Evolutionary conservation across 768 basidiomycete species (phyloP), one percentile per base, ranked within the genome.

Genomic region (Naganishia vaughanmartiniae): DNA sequence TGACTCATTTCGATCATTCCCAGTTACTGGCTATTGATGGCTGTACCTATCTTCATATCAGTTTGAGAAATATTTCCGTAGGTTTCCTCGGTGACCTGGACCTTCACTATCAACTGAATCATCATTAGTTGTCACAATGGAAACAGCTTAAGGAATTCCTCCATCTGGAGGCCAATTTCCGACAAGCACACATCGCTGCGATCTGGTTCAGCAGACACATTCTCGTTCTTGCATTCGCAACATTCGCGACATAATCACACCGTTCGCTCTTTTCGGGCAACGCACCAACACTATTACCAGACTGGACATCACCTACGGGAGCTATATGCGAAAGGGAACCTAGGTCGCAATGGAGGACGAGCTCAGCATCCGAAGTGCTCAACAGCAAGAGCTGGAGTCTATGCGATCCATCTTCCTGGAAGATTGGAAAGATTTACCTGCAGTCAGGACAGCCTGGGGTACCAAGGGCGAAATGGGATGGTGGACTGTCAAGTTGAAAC

Each of bases 381-480:
- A 78, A 55, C 74, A 77, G 42, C 74, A 78, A 60, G 79, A 80
- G 74, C 75, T 78, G 36, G 71, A 74, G 54, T 67, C 74, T 21
- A 74, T 80, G 67, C 72, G 77, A 56, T 73, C 78, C 33, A 79
- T 78, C 31, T 77, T 72, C 28, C 71, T 67, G 15, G 76, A 77
- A 19, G 79, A 79, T 51, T 80, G 78, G 77, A 67, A 72, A 45
- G 78, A 78, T 60, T 54, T 78, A 28, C 70, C 75, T 34, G 73
- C 78, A 26, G 72, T 67, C 56, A 78, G 75, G 55, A 77, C 78
- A 48, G 76, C 75, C 74, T 80, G 79, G 79, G 78, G 78, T 6
- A 77, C 76, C 4, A 70, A 74, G 39, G 55, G 65, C 3, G 74
- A 80, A 26, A 72, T 63, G 17, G 76, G 77, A 39, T 78, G 78